Evolutionary conservation across 495 filamentous ascomycete genomes (phyloP), one percentile per base, ranked within the genome.

Genomic region (Penicillium coffeae): DNA sequence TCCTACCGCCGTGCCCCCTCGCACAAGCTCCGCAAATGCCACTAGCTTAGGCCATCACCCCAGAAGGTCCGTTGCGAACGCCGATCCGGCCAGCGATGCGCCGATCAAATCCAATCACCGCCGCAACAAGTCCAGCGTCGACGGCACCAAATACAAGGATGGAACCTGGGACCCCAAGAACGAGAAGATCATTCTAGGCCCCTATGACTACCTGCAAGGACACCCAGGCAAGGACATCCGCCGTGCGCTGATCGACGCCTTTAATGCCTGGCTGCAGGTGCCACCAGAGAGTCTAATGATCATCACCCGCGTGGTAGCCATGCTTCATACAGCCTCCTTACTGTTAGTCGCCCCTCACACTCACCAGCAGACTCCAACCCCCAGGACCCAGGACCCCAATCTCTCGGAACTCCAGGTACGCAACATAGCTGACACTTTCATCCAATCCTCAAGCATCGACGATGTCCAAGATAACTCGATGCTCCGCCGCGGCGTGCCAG

Each of bases 181-280:
- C 62, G 88, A 92, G 52, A 73, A 79, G 67, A 87, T 96, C 38
- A 69, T 97, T 10, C 72, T 87, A 25, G 91, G 84, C 0, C 94
- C 93, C 0, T 98, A 83, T 57, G 88, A 95, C 48, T 96, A 98
- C 59, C 81, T 98, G 55, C 74, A 84, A 52, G 72, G 79, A 15
- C 83, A 90, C 52, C 93, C 92, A 1, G 94, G 94, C 44, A 97
- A 97, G 61, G 90, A 97, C 63, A 84, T 98, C 37, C 84, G 93
- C 19, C 75, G 83, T 1, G 86, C 89, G 61, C 74, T 95, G 51
- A 89, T 97, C 60, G 78, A 85, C 37, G 90, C 91, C 21, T 98
- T 98, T 70, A 90, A 98, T 60, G 77, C 77, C 27, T 97, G 87
- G 88, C 72, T 98, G 14, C 77, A 88, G 55, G 91, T 97, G 6